Evolutionary conservation across 108 stramenopile genomes (phyloP), one percentile per base, ranked within the genome.

Genomic region (Seminavis robusta): DNA sequence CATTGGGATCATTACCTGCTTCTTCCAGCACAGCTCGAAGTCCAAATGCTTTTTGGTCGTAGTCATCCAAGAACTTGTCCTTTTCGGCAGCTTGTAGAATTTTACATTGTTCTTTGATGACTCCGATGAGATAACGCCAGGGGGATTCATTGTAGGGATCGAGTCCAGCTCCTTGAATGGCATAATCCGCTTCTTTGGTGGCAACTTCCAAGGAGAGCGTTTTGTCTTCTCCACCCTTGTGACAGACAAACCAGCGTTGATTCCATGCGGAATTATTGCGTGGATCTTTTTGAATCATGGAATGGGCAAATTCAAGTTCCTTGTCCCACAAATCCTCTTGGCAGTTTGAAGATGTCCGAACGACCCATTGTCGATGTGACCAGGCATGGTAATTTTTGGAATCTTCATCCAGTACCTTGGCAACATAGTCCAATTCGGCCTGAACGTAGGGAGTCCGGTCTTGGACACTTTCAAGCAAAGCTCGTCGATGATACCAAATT

Each of bases 211-310:
- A 23, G 5, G 67, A n/a, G 23, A 86, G 43, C 11, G 69, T 63
- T 13, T 41, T 24, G 15, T 45, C 33, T 38, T 63, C 50, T 23
- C 38, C 73, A 9, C 79, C 76, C 38, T 64, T 50, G 55, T 95
- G 91, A 6, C 68, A 44, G n/a, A 86, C 92, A 69, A 96, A 95
- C 94, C 96, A 98, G 11, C 96, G 77, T 48, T 98, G 94, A 76
- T 96, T 98, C 98, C 98, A 99, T 8, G 95, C 98, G 17, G 87
- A 90, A 66, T 99, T 99, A 69, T 99, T 99, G 24, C 95, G 74
- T n/a, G 84, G 66, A 56, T 99, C 98, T 25, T 61, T 42, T 15
- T 59, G 42, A 33, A 97, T 73, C 37, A 93, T 59, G 5, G 51
- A 23, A 23, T 94, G 76, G 0, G 74, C 58, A 44, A 65, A 94